Evolutionary conservation across 495 filamentous ascomycete genomes (phyloP), one percentile per base, ranked within the genome.

Genomic region (Neurospora pannonica): DNA sequence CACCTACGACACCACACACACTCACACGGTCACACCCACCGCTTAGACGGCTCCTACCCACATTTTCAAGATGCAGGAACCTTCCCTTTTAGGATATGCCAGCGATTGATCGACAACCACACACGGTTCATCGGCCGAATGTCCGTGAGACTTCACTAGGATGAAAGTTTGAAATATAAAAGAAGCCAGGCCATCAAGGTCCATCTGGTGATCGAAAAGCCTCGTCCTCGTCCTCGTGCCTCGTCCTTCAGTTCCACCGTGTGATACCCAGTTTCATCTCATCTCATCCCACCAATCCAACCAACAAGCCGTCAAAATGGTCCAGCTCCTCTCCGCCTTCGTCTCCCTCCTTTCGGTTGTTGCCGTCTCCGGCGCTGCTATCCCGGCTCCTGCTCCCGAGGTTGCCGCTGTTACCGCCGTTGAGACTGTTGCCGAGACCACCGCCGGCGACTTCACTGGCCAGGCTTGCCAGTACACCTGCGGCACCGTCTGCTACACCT

Each of bases 401-500:
- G 70, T 81, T n/a, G 46, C 13, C 38, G 72, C 38, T 3, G 72
- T 54, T 17, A 43, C 38, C 15, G 60, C 38, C 15, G 48, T 70
- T 6, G 43, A 28, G 34, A 2, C 42, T 10, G 71, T 46, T 42
- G 76, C 78, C 31, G 79, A 78, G 17, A 77, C 75, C 13, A 77
- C 75, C 15, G 71, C 77, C 4, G 48, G 48, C 38, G 74, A 75
- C 38, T 40, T 79, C 36, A 75, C 79, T 46, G 74, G 77, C 72
- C 67, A 74, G 46, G 79, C 82, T 21, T 85, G 83, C 72, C 81
- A 76, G 67, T 80, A 76, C 40, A 82, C 79, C 15, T 85, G 83
- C 74, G 83, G 83, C 38, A 76, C 60, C 15, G 72, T 81, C 28
- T 83, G 81, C 78, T 86, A 85, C 77, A 73, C 72, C 70, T 77